Base-by-base conservation (phyloP, 805 yeast species). In the Pichia rugopelliculosa region DNA sequence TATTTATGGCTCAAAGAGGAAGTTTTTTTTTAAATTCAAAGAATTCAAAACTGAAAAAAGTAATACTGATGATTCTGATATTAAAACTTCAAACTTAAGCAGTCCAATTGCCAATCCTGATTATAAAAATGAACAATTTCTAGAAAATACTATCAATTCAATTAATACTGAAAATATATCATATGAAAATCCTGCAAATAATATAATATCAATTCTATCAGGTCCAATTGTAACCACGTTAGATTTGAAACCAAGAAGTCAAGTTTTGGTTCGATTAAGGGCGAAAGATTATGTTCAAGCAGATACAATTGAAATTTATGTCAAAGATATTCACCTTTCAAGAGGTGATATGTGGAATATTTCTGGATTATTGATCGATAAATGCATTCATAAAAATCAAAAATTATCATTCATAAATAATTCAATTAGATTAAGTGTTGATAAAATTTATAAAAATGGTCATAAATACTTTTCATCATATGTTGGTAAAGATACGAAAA, bases 261-360 rank as follows among this genome's bases (percentile, higher is more conserved):
- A 73, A 30, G 90, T 87, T 2, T 70, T 73, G 55, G 77, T 90
- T 3, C 70, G 71, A 55, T 69, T 67, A 42, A 73, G 62, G 64
- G 67, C 64, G 18, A 69, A 70, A 39, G 64, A 67, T 8, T 63
- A 71, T 1, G 82, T 76, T n/a, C 84, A 79, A 52, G 84, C 90
- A 1, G 96, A 93, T 56, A 74, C 87, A 3, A 77, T 90, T 4
- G 98, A 93, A 58, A 66, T 93, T 6, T 80, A 80, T 59, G 76
- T 88, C 45, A 87, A 82, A 56, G 97, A 93, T 57, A 72, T 87
- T 20, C 79, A 84, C 54, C 67, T 93, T 15, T 79, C 96, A 4
- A 70, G 99, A 54, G 96, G 95, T 51, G 93, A 88, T 56, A 91
- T 90, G 89, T 93, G 98, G 96, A 72, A 76, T 23, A 67, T 91